These are phyloP conservation scores for Komagataella ulmi DNA, from an alignment of 805 yeast genomes.

Conservation along the genomic window DNA sequence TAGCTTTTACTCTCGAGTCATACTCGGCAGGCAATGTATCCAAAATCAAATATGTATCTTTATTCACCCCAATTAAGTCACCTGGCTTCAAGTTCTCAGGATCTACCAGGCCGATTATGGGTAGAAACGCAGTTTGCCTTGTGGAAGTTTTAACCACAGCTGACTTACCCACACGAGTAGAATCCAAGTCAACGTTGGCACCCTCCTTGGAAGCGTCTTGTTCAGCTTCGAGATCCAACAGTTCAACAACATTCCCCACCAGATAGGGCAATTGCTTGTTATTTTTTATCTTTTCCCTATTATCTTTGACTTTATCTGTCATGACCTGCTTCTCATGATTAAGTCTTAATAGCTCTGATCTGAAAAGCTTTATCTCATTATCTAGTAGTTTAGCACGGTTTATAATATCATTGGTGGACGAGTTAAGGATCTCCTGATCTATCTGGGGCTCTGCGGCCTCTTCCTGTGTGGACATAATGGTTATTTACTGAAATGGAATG, in stretches of 20 bases:
- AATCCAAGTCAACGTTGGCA: constrained; percentile 87
- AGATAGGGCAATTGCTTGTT: constrained; percentile 91
- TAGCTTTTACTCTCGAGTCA: constrained; percentile 92
- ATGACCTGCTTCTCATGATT: constrained; percentile 88
- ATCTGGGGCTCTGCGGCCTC: constrained; percentile 35
- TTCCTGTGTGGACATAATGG: not conserved
- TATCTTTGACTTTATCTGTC: constrained; percentile 89
- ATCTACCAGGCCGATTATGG: constrained; percentile 91
- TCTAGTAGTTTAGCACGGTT: constrained; percentile 82
- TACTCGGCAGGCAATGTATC: constrained; percentile 96
- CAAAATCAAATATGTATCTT: constrained; percentile 85
- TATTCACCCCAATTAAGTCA: constrained; percentile 94
- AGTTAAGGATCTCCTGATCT: constrained; percentile 68
- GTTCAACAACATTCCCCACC: constrained; percentile 93
- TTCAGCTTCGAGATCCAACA: constrained; percentile 78
- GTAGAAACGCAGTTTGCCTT: constrained; percentile 92
- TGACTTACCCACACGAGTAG: constrained; percentile 87
- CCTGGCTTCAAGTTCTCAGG: constrained; percentile 91
- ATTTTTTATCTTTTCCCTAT: constrained; percentile 89
- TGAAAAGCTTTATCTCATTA: constrained; percentile 90
- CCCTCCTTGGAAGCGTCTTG: constrained; percentile 81
- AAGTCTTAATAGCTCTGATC: constrained; percentile 81
- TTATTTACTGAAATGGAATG: not conserved
- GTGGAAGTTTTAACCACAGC: constrained; percentile 97
- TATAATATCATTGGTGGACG: constrained; percentile 70